A percentile compares a stretch with the other conserved stretches of the same genome.
Conservation (phyloP, 495 filamentous ascomycete genomes). For the Aspergillus funiculosus region DNA sequence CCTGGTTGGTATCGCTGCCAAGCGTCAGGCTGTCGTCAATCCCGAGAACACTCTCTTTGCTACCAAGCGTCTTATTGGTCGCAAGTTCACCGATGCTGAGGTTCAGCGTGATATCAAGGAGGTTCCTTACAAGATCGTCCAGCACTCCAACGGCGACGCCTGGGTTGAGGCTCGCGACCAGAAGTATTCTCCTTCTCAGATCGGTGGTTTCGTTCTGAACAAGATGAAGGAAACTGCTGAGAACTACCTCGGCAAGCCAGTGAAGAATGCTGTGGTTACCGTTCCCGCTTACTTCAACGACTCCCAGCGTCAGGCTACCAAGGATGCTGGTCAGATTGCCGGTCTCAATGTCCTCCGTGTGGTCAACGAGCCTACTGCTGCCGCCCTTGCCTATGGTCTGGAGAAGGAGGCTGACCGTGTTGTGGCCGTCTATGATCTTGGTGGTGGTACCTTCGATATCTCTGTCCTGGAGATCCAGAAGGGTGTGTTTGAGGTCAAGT, state of each 20-base stretch:
- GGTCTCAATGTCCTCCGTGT: slow-evolving; percentile 95
- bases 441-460: slow-evolving; percentile 98
- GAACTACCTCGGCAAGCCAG: slow-evolving; percentile 76
- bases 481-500: slow-evolving; percentile 98
- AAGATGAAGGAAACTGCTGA: slow-evolving; percentile 99
- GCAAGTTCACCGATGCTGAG: slow-evolving; percentile 94
- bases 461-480: slow-evolving; percentile 96
- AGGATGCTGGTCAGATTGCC: slow-evolving; percentile 94
- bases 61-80: slow-evolving; percentile 98
- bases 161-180: slow-evolving; percentile 95
- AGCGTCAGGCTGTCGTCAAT: slow-evolving; percentile 98
- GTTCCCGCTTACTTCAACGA: slow-evolving; percentile 98
- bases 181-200: slow-evolving; percentile 97
- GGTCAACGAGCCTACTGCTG: slow-evolving; percentile 94
- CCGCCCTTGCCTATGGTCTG: slow-evolving; percentile 89
- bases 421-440: slow-evolving; percentile 95
- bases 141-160: slow-evolving; percentile 96
- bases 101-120: slow-evolving; percentile 98
- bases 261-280: slow-evolving; percentile 94
- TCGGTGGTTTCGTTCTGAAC: slow-evolving; percentile 92
- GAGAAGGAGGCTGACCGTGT: slow-evolving; percentile 89
- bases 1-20: slow-evolving; percentile 94
- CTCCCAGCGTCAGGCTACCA: slow-evolving; percentile 94
- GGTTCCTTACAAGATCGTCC: slow-evolving; percentile 98
- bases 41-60: slow-evolving; percentile 99